Conservation (phyloP, 306 rosid species). For the Cicer arietinum region DNA sequence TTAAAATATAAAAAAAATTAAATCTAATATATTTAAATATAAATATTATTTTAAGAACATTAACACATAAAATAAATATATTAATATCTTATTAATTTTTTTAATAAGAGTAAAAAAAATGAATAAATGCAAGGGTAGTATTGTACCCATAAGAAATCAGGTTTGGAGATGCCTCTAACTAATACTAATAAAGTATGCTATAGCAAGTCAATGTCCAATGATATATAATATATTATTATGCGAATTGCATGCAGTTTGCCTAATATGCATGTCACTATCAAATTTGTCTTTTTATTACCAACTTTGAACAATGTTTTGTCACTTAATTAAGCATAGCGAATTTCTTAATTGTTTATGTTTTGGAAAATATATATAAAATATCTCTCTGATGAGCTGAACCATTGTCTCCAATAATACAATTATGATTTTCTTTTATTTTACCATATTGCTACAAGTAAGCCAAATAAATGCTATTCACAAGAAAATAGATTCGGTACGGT, state of each 20-base stretch:
- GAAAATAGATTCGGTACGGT: background rate
- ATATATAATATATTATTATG: background rate
- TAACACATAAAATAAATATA: no score
- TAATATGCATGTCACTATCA: conserved; percentile 40
- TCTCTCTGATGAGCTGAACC: background rate
- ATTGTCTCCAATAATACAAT: background rate
- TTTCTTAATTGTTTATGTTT: background rate
- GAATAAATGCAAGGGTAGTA: no score
- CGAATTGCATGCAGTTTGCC: conserved; percentile 40
- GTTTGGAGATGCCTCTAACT: conserved; percentile 28
- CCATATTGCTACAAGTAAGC: background rate
- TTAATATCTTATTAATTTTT: no score
- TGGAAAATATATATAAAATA: background rate
- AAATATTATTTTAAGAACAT: no score
- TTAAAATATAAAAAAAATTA: no score
- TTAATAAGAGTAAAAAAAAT: no score
- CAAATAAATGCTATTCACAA: background rate
- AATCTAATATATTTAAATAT: no score
- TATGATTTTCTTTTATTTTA: background rate
- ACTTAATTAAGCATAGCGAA: conserved; percentile 19
- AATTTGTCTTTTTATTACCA: conserved; percentile 30
- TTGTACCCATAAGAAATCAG: no score
- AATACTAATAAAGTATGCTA: conserved; percentile 44
- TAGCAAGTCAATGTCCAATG: conserved; percentile 37
- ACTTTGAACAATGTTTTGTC: conserved; percentile 4